Base-by-base conservation (phyloP, 805 yeast genomes). In the Vanderwaltozyma verrucispora region DNA sequence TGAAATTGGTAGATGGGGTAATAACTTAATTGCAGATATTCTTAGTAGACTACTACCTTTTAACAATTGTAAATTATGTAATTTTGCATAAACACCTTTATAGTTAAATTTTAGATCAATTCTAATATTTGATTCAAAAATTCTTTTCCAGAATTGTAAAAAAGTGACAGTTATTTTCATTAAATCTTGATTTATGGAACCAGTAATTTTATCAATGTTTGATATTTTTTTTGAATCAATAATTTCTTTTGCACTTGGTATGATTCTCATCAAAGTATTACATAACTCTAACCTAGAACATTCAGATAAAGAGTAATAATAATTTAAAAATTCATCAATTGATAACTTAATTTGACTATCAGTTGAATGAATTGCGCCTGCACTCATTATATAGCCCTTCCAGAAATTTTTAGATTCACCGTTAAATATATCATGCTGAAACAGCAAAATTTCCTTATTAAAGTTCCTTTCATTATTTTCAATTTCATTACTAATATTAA, bases 321-420 rank as follows among this genome's bases (percentile, higher is more conserved):
- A 59, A 1, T 39, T 38, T 2, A 67, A 43, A 37, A 73, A 69
- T 2, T 60, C 35, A 17, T 56, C 57, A 15, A 75, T 56, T 0
- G 79, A 63, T 9, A 59, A 47, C 23, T 65, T 64, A 1, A 75
- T 63, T 13, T 71, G 62, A 1, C 53, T 41, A 37, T 68, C 71
- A 7, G 71, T 64, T 0, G 79, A 74, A 17, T 73, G 69, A 28
- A 63, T 45, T 0, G 83, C 77, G 5, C 85, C 89, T 9, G 69
- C 68, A 5, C 75, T 67, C 43, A 72, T 67, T 0, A 64, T 49
- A 33, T 66, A 63, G 0, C 86, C 86, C 46, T 58, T 67, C 78
- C 78, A 73, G 41, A 80, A 72, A 37, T 64, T 67, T 2, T 46
- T 34, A 1, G 49, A 41, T 27, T 47, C 40, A 10, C 38, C 41